phyloP scores from a whole-genome alignment of 2,329 filamentous ascomycete species.

The Aspergillus awamori region DNA sequence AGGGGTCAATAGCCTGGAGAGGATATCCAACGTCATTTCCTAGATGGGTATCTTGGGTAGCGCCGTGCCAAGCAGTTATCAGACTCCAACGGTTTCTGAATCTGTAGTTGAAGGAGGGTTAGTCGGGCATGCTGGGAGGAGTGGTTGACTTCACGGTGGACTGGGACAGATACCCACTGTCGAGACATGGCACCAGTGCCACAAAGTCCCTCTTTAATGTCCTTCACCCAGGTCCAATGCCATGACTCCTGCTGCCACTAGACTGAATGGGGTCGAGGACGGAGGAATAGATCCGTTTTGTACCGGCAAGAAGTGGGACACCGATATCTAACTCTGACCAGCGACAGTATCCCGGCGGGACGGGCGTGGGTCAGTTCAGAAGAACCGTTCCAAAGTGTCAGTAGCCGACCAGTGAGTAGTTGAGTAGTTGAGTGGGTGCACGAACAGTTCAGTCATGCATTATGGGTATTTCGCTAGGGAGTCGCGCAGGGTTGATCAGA shows the following conservation, averaged over 20 bases:
- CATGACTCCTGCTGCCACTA: background rate
- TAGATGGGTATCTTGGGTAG: background rate
- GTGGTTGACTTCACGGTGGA: background rate
- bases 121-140: background rate
- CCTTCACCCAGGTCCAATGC: too few relatives aligned
- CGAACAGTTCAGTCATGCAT: background rate
- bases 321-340: conserved; percentile 1
- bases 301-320: background rate
- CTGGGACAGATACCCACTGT: background rate
- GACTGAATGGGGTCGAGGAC: background rate
- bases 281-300: background rate
- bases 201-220: too few relatives aligned
- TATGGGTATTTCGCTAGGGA: background rate
- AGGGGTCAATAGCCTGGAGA: background rate
- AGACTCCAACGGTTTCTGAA: conserved; percentile 2
- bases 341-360: conserved; percentile 1
- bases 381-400: conserved; percentile 6
- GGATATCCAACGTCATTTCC: conserved; percentile 1
- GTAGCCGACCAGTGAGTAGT: conserved; percentile 3
- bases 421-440: background rate
- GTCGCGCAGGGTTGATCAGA: background rate
- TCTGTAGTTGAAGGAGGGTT: background rate
- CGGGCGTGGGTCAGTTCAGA: conserved; percentile 6
- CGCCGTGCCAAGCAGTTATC: conserved; percentile 7
- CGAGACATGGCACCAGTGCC: background rate